Evolutionary conservation across 177 flowering plant genomes (phyloP), one percentile per base, ranked within the genome.

Genomic region (Tripterygium wilfordii): DNA sequence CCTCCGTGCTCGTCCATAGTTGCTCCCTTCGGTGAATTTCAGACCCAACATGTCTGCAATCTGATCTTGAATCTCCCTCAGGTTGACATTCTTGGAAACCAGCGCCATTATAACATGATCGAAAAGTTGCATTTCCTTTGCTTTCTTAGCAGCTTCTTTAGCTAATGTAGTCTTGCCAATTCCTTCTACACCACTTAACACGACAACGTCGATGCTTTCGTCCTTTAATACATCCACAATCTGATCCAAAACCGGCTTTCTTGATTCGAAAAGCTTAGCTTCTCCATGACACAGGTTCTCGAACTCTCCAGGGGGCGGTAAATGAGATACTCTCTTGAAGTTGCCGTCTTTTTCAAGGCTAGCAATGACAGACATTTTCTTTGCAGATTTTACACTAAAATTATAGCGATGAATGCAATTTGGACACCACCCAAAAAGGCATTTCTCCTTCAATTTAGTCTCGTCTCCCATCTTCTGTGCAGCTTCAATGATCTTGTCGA

Each of bases 141-240:
- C 29, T 32, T 26, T 39, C 1, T 57, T 46, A 14, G 23, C 18
- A 3, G 58, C 37, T 42, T 39, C 43, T 10, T 42, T 32, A 33
- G 60, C 31, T 18, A 61, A 33, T 10, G 53, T 64, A 9, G 69
- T 69, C 51, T 69, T 65, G 1, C 74, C 74, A 1, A 54, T 31
- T 3, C 73, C 73, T 3, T 60, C 63, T 32, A 42, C 49, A 1
- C 69, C 69, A 37, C 51, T 53, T 1, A 68, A 31, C 4, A 62
- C 60, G n/a, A 68, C 20, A 22, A 24, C 21, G 7, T 26, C 25
- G 17, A n/a, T 39, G 2, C 33, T 10, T 7, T 41, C 58, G 18
- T 54, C 58, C 14, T 37, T 36, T 17, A 67, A 25, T 3, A 46
- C 44, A 0, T 46, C 38, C 36, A 58, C 19, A 10, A 67, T 38